Evolutionary conservation across 345 rosid species (phyloP).

Genomic region (Ceriops tagal): DNA sequence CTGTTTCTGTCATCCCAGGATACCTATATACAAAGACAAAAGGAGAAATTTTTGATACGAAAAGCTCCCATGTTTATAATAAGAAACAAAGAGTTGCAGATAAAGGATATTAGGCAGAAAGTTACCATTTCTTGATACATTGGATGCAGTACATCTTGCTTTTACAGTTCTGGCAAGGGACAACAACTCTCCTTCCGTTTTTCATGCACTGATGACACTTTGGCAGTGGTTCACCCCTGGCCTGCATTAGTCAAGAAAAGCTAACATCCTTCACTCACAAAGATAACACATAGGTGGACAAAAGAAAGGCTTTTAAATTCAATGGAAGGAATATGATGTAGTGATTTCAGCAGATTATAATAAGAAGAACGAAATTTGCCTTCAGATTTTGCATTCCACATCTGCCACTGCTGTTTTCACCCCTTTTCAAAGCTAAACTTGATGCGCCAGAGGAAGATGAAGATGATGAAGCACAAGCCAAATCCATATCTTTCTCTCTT

Average conservation of each 20-base stretch:
- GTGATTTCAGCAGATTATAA: background rate
- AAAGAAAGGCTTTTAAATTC: background rate
- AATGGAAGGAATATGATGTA: background rate
- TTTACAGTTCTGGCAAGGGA: conserved; percentile 50
- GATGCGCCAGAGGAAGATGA: conserved; percentile 23
- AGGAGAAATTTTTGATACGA: background rate
- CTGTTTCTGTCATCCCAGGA: conserved; percentile 51
- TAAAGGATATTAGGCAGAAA: background rate
- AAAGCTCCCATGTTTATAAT: background rate
- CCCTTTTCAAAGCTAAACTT: conserved; percentile 22
- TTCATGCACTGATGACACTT: conserved; percentile 81
- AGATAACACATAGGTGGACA: background rate
- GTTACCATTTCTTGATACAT: conserved; percentile 68
- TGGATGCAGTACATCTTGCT: conserved; percentile 43
- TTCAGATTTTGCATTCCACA: conserved; percentile 16
- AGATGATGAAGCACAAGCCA: conserved; percentile 14
- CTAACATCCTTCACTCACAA: conserved; percentile 6
- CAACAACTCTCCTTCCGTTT: conserved; percentile 38
- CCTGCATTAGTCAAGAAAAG: conserved; percentile 33
- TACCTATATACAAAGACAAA: conserved; percentile 47
- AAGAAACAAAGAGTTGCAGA: background rate
- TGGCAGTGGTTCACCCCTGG: conserved; percentile 15
- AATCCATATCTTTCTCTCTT: conserved; percentile 7
- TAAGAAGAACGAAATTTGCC: conserved; percentile 15
- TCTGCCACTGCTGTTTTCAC: conserved; percentile 17